Evolutionary conservation across 108 stramenopile genomes (phyloP).

Genomic region (Cyclostephanos invisitatus): DNA sequence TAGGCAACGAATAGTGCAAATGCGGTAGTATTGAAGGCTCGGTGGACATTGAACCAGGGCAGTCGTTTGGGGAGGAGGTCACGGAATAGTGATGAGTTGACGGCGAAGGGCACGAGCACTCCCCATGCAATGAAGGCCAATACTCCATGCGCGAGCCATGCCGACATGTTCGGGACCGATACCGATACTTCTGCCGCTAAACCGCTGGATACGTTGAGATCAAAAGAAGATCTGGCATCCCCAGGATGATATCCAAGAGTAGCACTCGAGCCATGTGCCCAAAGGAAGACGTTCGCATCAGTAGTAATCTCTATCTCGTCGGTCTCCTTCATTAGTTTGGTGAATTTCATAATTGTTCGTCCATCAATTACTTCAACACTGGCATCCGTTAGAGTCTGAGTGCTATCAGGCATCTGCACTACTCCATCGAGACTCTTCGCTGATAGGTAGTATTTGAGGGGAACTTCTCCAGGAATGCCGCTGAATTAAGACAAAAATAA

Average conservation of each 20-base stretch:
- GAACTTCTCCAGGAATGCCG: constrained; percentile 28
- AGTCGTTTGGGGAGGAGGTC: constrained; percentile 17
- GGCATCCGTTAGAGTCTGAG: constrained; percentile 69
- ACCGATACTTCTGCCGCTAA: not conserved
- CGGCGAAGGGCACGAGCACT: constrained; percentile 60
- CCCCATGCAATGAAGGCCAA: constrained; percentile 70
- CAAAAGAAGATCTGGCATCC: constrained; percentile 1
- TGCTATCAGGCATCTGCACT: constrained; percentile 28
- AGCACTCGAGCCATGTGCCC: constrained; percentile 52
- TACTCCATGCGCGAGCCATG: constrained; percentile 70
- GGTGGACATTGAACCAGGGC: constrained; percentile 44
- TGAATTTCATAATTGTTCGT: constrained; percentile 62
- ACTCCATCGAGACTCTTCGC: constrained; percentile 35
- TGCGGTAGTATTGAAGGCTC: constrained; percentile 25
- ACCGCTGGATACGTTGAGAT: constrained; percentile 27
- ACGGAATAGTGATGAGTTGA: constrained; percentile 57
- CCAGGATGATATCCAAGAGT: constrained; percentile 27
- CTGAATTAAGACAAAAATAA: constrained; percentile 12
- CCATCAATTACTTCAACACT: constrained; percentile 43
- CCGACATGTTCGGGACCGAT: constrained; percentile 8
- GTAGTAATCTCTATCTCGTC: constrained; percentile 55
- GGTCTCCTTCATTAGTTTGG: constrained; percentile 63
- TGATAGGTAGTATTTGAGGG: constrained; percentile 55
- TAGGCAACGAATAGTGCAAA: constrained; percentile 24
- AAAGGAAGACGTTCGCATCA: constrained; percentile 58